Evolutionary conservation across 345 rosid species (phyloP).

Genomic region (Raphanus sativus): DNA sequence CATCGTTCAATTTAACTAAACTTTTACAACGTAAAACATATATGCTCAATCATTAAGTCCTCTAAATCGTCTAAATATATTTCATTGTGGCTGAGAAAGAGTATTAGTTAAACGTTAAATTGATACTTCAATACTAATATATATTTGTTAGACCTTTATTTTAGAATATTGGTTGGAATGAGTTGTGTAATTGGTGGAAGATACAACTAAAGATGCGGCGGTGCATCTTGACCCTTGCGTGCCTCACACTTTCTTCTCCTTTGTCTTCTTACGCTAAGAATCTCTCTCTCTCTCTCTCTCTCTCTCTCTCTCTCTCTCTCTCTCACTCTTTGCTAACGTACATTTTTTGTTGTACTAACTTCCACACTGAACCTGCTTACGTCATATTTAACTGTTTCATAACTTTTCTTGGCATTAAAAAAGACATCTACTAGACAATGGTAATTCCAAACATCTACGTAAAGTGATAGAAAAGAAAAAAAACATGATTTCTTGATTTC

Average conservation of each 20-base stretch:
- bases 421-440: not conserved
- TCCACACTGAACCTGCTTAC: not conserved
- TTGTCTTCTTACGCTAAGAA: slow-evolving; percentile 44
- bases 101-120: not conserved
- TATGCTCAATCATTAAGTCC: not conserved
- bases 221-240: slow-evolving; percentile 44
- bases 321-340: slow-evolving; percentile 15
- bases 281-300: not conserved
- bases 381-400: not conserved
- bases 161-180: slow-evolving; percentile 22
- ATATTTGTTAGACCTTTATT: not conserved
- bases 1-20: not conserved
- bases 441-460: not conserved
- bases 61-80: not conserved
- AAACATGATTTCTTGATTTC: not conserved
- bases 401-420: not conserved
- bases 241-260: slow-evolving; percentile 42
- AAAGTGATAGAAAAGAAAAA: not conserved
- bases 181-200: slow-evolving; percentile 34
- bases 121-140: not conserved
- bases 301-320: slow-evolving; percentile 1
- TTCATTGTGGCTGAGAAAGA: not conserved
- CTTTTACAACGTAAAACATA: not conserved
- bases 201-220: slow-evolving; percentile 40
- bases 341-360: slow-evolving; percentile 15